Base-by-base conservation (phyloP, 805 yeast genomes). In the Phaffomyces thermotolerans region DNA sequence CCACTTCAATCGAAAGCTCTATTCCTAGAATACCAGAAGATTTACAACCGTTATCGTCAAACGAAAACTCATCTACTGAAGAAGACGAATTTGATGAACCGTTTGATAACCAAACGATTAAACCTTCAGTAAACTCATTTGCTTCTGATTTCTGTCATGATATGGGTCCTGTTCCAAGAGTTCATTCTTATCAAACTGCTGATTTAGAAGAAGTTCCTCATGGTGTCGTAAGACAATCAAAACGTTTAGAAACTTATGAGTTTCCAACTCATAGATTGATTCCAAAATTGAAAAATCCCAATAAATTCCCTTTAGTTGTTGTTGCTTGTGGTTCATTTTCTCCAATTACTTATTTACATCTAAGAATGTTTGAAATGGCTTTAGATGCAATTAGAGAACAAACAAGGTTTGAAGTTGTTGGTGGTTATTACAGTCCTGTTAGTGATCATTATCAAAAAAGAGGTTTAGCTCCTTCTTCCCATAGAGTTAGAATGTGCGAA, bases 351-450 rank as follows among this genome's bases (percentile, higher is more conserved):
- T 93, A 93, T 64, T 69, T 93, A 44, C 99, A 93, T 65, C 69
- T 93, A 57, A 75, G 99, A 45, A 93, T 93, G 98, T 93, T 93
- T 63, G 99, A 93, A 66, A 93, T 93, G 99, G 99, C 99, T 0
- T 68, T 93, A 56, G 99, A 93, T 62, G 79, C 95, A 8, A 84
- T 93, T 40, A 70, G 86, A 37, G 99, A 93, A 63, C 89, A 82
- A 52, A 93, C 98, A 2, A 68, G 91, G 50, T 93, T 89, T 58
- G 99, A 93, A 66, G 96, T 93, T 30, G 77, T 93, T 52, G 99
- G 97, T 25, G 99, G 99, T 2, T 93, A 81, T 67, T 93, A 87
- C 65, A 84, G 95, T 18, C 99, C 99, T 0, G 98, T 91, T 9
- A 75, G 84, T 40, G 96, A 91, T 59, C 88, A 89, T 63, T 93